Percentiles rank a stretch among this genome's conserved stretches.
phyloP scores from a whole-genome alignment of 1,284 basidiomycete species.

The Inonotus hispidus region DNA sequence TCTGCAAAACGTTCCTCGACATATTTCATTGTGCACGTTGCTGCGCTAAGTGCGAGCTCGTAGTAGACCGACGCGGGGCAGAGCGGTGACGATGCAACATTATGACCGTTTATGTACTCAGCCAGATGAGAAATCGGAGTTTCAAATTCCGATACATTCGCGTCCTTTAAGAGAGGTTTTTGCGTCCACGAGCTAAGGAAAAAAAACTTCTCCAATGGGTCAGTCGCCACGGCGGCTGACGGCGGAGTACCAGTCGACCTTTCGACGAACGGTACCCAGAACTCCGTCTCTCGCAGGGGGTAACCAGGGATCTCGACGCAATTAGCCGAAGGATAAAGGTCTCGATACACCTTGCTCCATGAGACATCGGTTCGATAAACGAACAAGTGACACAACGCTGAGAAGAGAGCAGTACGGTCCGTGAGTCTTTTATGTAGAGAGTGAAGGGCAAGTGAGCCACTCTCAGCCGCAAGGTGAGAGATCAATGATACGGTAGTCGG shows the following conservation, averaged over 20 bases:
- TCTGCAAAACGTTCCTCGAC: constrained; percentile 24
- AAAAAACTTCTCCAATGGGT: constrained; percentile 28
- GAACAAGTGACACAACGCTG: constrained; percentile 46
- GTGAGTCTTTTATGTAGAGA: constrained; percentile 44
- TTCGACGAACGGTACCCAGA: constrained; percentile 51
- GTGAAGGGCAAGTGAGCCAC: constrained; percentile 34
- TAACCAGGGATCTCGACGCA: constrained; percentile 54
- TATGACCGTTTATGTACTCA: constrained; percentile 49
- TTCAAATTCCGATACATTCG: constrained; percentile 44
- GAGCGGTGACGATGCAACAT: constrained; percentile 49
- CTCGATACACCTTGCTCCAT: constrained; percentile 53
- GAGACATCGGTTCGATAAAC: constrained; percentile 33
- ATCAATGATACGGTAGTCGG: constrained; percentile 52
- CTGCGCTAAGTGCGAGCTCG: constrained; percentile 45
- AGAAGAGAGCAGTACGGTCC: constrained; percentile 40
- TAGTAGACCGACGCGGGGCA: constrained; percentile 68
- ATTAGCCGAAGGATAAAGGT: constrained; percentile 32
- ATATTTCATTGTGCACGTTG: constrained; percentile 29
- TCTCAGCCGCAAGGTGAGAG: constrained; percentile 33
- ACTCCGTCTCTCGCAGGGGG: constrained; percentile 50
- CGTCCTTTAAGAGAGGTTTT: constrained; percentile 36
- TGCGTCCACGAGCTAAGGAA: constrained; percentile 42
- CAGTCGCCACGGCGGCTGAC: neutral
- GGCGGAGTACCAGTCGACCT: neutral
- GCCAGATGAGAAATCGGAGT: constrained; percentile 43